These are phyloP conservation scores for Huntiella savannae DNA, from an alignment of 2,329 filamentous ascomycete species.

Conservation along the genomic window DNA sequence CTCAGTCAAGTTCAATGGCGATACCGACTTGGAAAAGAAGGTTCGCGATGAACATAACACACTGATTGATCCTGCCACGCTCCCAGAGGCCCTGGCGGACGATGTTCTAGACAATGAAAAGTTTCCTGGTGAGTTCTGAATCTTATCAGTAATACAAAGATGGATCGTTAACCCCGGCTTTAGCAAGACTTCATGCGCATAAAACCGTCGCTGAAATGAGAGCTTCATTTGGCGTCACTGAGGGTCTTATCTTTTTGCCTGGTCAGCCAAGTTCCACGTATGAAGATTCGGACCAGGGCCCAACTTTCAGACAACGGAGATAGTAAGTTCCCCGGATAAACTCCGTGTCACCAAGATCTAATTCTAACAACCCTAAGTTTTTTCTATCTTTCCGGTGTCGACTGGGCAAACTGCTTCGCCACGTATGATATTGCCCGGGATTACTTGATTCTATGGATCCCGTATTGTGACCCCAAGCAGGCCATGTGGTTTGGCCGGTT, in stretches of 20 bases:
- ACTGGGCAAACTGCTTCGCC: slow-evolving; percentile 34
- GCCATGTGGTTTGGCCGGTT: slow-evolving; percentile 46
- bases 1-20: no score
- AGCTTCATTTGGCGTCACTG: slow-evolving; percentile 18
- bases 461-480: slow-evolving; percentile 41
- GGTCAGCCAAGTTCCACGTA: slow-evolving; percentile 31
- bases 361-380: slow-evolving; percentile 25
- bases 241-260: slow-evolving; percentile 36
- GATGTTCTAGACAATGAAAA: not conserved
- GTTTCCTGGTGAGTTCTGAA: slow-evolving; percentile 5
- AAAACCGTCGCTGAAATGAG: slow-evolving; percentile 33
- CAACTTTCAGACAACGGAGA: slow-evolving; percentile 36
- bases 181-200: slow-evolving; percentile 37
- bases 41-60: no score
- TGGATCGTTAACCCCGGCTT: slow-evolving; percentile 1
- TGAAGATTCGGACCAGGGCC: slow-evolving; percentile 39
- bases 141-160: not conserved
- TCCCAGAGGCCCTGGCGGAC: no score
- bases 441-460: slow-evolving; percentile 53
- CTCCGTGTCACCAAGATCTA: not conserved
- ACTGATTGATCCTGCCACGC: no score
- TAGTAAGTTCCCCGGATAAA: slow-evolving; percentile 25
- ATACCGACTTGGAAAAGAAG: no score
- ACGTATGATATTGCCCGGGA: slow-evolving; percentile 42
- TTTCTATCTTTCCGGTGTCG: slow-evolving; percentile 36